These are phyloP conservation scores for Paramyrothecium roridum DNA, from an alignment of 2,329 filamentous ascomycete genomes.

Conservation along the genomic window DNA sequence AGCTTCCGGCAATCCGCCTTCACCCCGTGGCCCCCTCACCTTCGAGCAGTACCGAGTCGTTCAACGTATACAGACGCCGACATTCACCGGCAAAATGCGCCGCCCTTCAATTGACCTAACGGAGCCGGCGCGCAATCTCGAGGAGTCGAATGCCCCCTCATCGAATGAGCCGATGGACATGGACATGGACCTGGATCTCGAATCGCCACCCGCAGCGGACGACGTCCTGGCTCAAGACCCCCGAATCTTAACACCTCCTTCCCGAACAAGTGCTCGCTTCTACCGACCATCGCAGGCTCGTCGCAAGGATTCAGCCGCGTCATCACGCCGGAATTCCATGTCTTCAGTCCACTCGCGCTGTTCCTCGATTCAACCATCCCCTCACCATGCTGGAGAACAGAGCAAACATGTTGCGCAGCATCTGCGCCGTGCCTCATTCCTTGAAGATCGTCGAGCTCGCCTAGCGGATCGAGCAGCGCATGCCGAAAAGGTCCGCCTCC, in stretches of 20 bases:
- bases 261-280: slow-evolving; percentile 76
- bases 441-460: slow-evolving; percentile 76
- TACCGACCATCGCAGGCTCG: slow-evolving; percentile 64
- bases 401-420: slow-evolving; percentile 78
- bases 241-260: slow-evolving; percentile 59
- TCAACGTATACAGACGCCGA: slow-evolving; percentile 1
- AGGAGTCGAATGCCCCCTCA: slow-evolving; percentile 27
- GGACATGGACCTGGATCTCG: slow-evolving; percentile 30
- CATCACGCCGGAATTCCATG: slow-evolving; percentile 75
- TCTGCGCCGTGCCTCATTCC: slow-evolving; percentile 73
- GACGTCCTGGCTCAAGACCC: slow-evolving; percentile 30
- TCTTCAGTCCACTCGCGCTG: slow-evolving; percentile 72
- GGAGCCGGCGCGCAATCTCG: slow-evolving; percentile 36
- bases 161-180: slow-evolving; percentile 25
- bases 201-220: slow-evolving; percentile 34
- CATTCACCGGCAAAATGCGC: slow-evolving; percentile 34
- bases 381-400: slow-evolving; percentile 55
- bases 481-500: slow-evolving; percentile 76
- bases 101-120: slow-evolving; percentile 37
- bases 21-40: background rate
- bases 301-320: slow-evolving; percentile 72
- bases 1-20: no score
- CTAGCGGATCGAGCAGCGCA: slow-evolving; percentile 78
- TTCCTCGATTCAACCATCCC: slow-evolving; percentile 53
- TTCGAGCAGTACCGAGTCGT: background rate